phyloP scores from a whole-genome alignment of 2,329 filamentous ascomycete genomes.

The Drechslerella coelobrocha region DNA sequence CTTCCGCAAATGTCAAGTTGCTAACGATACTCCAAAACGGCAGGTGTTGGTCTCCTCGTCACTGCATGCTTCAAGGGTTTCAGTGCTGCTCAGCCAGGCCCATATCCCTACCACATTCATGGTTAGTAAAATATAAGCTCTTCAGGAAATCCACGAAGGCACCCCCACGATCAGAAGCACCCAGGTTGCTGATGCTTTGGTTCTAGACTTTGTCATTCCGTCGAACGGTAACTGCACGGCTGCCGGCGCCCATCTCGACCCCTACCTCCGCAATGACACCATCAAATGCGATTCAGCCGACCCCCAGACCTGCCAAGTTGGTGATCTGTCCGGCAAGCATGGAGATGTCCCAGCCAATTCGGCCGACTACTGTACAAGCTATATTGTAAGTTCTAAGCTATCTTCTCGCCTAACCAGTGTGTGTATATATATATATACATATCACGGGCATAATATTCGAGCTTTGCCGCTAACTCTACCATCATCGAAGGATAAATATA shows the following conservation, averaged over 20 bases:
- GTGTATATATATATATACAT: not conserved
- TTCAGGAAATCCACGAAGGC: too few relatives aligned
- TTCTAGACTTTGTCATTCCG: conserved; percentile 27
- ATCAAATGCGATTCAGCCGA: conserved; percentile 66
- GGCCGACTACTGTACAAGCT: conserved; percentile 23
- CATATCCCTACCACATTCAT: conserved; percentile 43
- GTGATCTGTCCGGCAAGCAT: conserved; percentile 77
- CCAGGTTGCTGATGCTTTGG: not conserved
- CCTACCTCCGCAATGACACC: conserved; percentile 69
- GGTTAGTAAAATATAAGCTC: conserved; percentile 15
- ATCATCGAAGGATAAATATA: conserved; percentile 67
- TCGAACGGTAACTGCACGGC: conserved; percentile 69
- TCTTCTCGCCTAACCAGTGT: not conserved
- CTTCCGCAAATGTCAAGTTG: not conserved
- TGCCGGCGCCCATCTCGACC: conserved; percentile 74
- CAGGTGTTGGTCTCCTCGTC: conserved; percentile 32
- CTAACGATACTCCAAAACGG: not conserved
- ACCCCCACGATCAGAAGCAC: conserved; percentile 1
- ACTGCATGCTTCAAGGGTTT: conserved; percentile 23
- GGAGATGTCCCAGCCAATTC: conserved; percentile 60
- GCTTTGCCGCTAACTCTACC: too few relatives aligned
- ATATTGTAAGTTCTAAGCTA: conserved; percentile 27
- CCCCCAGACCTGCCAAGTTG: conserved; percentile 74
- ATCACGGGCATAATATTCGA: not conserved
- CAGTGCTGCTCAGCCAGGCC: conserved; percentile 23